A percentile compares a stretch with the other conserved stretches of the same genome.
Conservation (phyloP, 2,329 filamentous ascomycete species). For the Graphilbum fragrans region DNA sequence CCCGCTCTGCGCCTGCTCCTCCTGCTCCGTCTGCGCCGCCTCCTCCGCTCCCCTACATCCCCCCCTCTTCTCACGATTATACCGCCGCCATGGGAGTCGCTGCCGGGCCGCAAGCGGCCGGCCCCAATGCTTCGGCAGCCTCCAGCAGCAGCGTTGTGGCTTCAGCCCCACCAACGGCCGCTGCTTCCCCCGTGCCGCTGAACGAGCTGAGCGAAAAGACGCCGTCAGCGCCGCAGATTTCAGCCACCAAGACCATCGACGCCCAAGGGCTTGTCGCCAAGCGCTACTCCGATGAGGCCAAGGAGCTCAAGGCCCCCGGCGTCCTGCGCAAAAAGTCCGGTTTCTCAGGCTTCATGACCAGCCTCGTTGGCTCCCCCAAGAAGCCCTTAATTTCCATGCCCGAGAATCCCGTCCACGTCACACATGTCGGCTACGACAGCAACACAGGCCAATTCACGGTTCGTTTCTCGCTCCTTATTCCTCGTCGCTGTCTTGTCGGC, state of each 20-base stretch:
- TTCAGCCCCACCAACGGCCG: slow-evolving; percentile 6
- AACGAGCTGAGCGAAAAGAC: slow-evolving; percentile 32
- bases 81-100: not conserved
- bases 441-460: slow-evolving; percentile 93
- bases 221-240: slow-evolving; percentile 17
- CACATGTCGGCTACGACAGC: slow-evolving; percentile 95
- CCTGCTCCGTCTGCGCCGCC: not conserved
- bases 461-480: slow-evolving; percentile 24
- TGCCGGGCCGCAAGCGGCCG: slow-evolving; percentile 8
- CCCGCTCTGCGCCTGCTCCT: slow-evolving; percentile 20
- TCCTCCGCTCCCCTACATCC: not conserved
- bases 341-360: slow-evolving; percentile 80
- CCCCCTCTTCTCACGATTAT: not conserved
- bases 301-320: slow-evolving; percentile 44
- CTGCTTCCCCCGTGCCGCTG: slow-evolving; percentile 7
- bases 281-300: slow-evolving; percentile 68
- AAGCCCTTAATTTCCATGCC: slow-evolving; percentile 93
- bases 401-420: slow-evolving; percentile 95
- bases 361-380: slow-evolving; percentile 70
- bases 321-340: slow-evolving; percentile 73
- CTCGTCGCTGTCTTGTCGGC: no score
- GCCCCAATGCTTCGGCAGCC: not conserved
- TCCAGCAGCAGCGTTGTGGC: slow-evolving; percentile 1
- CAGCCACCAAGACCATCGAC: slow-evolving; percentile 23
- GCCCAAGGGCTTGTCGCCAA: slow-evolving; percentile 45